Base-by-base conservation (phyloP, 805 yeast species). In the Osmozyma mogii region DNA sequence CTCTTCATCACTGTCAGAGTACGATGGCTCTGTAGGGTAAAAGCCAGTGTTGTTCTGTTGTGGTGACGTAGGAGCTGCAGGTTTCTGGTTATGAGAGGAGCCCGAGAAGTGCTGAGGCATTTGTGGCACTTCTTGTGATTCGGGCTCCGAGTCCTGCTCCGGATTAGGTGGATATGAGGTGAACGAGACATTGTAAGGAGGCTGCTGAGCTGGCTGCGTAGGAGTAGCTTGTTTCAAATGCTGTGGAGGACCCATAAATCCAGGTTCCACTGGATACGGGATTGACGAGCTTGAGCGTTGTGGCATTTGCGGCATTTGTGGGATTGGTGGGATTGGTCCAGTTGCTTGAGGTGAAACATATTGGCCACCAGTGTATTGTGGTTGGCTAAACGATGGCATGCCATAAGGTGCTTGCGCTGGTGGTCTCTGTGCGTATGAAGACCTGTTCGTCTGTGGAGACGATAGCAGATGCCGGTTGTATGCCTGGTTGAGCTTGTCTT, bases 401-500 rank as follows among this genome's bases (percentile, higher is more conserved):
- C n/a, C n/a, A n/a, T n/a, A n/a, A n/a, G n/a, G n/a, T n/a, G 15
- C 10, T 18, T 17, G 15, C 17, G 16, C 5, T 11, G 8, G 27
- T 24, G 10, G 32, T 32, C 37, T 7, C 35, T 27, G 17, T 34
- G n/a, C 34, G 10, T 24, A 23, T 13, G 27, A 31, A 10, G 38
- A 26, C 27, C 27, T 6, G 15, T 17, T 31, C 16, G 32, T 36
- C 14, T 41, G 34, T 2, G 41, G 19, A 14, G 26, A 15, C 14
- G 17, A 31, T 9, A 33, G 36, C 14, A 34, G 31, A 24, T 59
- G 65, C 32, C 41, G 49, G 5, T 56, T 54, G 41, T 59, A 61
- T 1, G 65, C 68, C 36, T 50, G 47, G 32, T 41, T 48, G 35
- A 61, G 52, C 36, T 60, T 59, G n/a, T 46, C 38, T 36, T 87